Percentiles rank a stretch among this genome's conserved stretches.
Conservation (phyloP, 306 rosid species). For the Gastrolobium bilobum region DNA sequence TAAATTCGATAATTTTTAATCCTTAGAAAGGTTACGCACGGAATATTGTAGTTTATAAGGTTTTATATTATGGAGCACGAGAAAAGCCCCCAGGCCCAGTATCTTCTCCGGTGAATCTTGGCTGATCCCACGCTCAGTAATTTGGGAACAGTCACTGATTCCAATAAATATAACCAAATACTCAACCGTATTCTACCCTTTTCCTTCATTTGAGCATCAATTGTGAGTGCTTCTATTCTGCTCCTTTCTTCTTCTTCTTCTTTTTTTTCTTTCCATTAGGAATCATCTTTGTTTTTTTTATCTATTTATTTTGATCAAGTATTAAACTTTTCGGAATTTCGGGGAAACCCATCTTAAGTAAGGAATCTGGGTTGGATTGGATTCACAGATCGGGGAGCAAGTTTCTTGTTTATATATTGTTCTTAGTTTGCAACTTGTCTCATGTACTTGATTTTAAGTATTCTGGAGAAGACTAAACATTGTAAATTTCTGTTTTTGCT, state of each 20-base stretch:
- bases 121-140: neutral
- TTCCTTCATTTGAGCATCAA: neutral
- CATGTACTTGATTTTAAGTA: conserved; percentile 19
- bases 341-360: conserved; percentile 51
- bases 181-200: neutral
- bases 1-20: too few relatives aligned
- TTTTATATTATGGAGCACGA: too few relatives aligned
- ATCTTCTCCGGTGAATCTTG: neutral
- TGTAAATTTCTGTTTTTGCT: neutral
- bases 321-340: conserved; percentile 43
- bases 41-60: too few relatives aligned
- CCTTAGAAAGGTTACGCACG: too few relatives aligned
- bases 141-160: neutral
- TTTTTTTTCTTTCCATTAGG: neutral
- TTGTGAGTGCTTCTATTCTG: conserved; percentile 56
- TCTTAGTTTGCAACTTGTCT: conserved; percentile 27
- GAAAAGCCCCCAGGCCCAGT: too few relatives aligned
- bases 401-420: conserved; percentile 22
- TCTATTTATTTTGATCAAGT: conserved; percentile 35
- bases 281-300: neutral
- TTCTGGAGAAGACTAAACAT: neutral
- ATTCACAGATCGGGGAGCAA: conserved; percentile 17
- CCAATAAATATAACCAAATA: neutral
- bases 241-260: conserved; percentile 29
- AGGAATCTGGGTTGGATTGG: conserved; percentile 54